These are phyloP conservation scores for Botrytis sinoallii DNA, from an alignment of 2,329 filamentous ascomycete species.

Conservation along the genomic window DNA sequence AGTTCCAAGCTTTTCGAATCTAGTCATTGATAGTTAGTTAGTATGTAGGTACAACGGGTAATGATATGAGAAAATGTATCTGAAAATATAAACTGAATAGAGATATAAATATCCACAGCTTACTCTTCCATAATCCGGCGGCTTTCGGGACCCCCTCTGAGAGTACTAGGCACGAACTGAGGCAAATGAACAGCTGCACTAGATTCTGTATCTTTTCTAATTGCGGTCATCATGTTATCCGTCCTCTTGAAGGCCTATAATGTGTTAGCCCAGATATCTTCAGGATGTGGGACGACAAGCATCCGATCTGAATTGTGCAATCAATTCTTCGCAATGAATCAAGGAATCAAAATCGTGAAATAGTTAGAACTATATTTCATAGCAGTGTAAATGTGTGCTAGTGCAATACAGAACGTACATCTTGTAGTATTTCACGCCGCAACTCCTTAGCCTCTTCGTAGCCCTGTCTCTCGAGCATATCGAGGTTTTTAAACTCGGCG, in stretches of 20 bases:
- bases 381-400: not conserved
- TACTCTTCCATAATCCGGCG: constrained; percentile 14
- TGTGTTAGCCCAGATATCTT: not conserved
- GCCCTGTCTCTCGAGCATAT: constrained; percentile 65
- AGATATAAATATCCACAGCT: not conserved
- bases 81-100: not conserved
- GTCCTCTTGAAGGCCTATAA: constrained; percentile 45
- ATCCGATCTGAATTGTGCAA: not conserved
- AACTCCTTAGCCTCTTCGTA: constrained; percentile 79
- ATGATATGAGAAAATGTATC: not conserved
- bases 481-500: constrained; percentile 61
- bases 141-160: constrained; percentile 45
- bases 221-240: constrained; percentile 59
- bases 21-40: not conserved
- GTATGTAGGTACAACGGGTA: not conserved
- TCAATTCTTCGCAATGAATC: not conserved
- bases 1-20: constrained; percentile 71
- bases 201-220: constrained; percentile 51
- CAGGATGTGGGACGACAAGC: not conserved
- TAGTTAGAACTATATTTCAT: constrained; percentile 33
- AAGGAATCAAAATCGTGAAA: not conserved
- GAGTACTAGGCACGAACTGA: constrained; percentile 51
- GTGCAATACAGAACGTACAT: constrained; percentile 34
- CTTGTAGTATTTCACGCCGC: constrained; percentile 73
- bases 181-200: constrained; percentile 62